These are phyloP conservation scores for Ophiostoma quercus DNA, from an alignment of 2,329 filamentous ascomycete species.

Conservation along the genomic window DNA sequence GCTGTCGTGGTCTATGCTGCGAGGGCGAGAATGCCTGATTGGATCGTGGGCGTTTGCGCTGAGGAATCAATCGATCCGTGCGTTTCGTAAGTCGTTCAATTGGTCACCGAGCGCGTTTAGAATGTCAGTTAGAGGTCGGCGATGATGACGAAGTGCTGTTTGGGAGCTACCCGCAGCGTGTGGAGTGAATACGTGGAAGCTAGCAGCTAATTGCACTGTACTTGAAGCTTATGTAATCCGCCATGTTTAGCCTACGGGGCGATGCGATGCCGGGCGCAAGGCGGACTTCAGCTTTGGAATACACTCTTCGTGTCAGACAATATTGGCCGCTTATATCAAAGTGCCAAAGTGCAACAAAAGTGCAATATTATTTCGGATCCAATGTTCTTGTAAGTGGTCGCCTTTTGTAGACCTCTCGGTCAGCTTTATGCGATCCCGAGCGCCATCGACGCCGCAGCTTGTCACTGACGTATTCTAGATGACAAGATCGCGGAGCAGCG, in stretches of 20 bases:
- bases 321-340: too few species aligned
- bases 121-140: background rate
- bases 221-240: background rate
- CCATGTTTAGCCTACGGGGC: background rate
- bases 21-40: background rate
- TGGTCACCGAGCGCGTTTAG: background rate
- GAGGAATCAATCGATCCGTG: background rate
- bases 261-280: background rate
- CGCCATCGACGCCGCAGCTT: too few species aligned
- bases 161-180: background rate
- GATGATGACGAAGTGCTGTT: constrained; percentile 3
- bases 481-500: background rate
- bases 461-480: too few species aligned
- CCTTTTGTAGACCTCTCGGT: too few species aligned
- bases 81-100: background rate
- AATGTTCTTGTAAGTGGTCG: too few species aligned
- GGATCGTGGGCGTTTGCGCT: background rate
- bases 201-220: background rate
- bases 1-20: background rate
- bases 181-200: background rate
- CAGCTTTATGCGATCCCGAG: too few species aligned
- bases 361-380: too few species aligned
- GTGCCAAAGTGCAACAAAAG: too few species aligned
- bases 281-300: background rate
- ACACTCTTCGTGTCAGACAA: background rate